Percentiles rank a stretch among this genome's conserved stretches.
These are phyloP conservation scores for Hura crepitans DNA, from an alignment of 441 rosid genomes.

Conservation along the genomic window DNA sequence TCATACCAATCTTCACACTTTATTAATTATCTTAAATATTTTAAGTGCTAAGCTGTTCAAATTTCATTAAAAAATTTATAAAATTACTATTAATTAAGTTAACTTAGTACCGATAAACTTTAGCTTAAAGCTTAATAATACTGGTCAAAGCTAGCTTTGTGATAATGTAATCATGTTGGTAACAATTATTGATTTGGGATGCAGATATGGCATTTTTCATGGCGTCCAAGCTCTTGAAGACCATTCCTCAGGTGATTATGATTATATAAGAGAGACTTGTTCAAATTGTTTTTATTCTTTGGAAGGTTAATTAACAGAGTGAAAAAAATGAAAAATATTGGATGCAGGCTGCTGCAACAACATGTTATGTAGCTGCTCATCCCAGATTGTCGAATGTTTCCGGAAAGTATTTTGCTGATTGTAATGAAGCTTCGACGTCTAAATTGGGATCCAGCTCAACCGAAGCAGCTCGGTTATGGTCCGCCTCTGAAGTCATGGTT, in stretches of 20 bases:
- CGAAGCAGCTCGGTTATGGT: constrained; percentile 72
- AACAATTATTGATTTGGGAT: constrained; percentile 6
- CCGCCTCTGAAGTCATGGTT: constrained; percentile 67
- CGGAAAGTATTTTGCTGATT: constrained; percentile 76
- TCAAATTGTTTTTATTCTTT: neutral
- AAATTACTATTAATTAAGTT: too few species aligned
- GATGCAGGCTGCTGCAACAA: constrained; percentile 76
- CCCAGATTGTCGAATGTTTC: constrained; percentile 46
- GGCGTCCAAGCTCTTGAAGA: constrained; percentile 75
- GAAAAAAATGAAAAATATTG: neutral
- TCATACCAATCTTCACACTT: too few species aligned
- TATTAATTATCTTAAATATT: too few species aligned
- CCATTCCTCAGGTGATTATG: constrained; percentile 70
- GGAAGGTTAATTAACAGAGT: too few species aligned
- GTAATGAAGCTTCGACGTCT: constrained; percentile 68
- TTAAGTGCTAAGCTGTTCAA: too few species aligned
- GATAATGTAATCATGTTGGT: too few species aligned
- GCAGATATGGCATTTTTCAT: constrained; percentile 80
- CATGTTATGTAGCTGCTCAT: constrained; percentile 70
- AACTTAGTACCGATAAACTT: too few species aligned
- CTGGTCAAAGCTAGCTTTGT: too few species aligned
- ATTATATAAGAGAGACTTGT: neutral
- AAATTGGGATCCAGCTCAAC: constrained; percentile 59
- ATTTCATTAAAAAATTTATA: too few species aligned
- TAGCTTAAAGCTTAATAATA: too few species aligned